phyloP scores from a whole-genome alignment of 495 filamentous ascomycete genomes.

The Penicillium diatomitis region DNA sequence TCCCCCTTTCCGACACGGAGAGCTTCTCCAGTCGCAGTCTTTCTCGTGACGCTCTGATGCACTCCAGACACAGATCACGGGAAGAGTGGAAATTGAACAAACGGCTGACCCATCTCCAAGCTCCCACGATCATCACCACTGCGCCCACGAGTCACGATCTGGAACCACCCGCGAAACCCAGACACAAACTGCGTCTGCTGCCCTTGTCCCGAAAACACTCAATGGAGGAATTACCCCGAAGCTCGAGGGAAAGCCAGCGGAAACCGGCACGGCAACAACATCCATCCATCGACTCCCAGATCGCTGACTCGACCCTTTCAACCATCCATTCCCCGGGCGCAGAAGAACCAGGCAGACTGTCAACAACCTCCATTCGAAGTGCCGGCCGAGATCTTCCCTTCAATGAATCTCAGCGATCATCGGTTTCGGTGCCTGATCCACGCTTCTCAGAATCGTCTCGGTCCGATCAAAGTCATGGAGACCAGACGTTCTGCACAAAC shows the following conservation, averaged over 20 bases:
- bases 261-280: slow-evolving; percentile 17
- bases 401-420: slow-evolving; percentile 59
- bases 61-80: neutral
- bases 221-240: slow-evolving; percentile 24
- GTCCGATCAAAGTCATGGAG: slow-evolving; percentile 78
- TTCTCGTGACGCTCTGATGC: neutral
- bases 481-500: slow-evolving; percentile 43
- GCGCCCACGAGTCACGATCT: slow-evolving; percentile 66
- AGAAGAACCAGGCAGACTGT: slow-evolving; percentile 58
- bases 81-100: neutral
- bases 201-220: slow-evolving; percentile 25
- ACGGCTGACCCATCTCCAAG: slow-evolving; percentile 27
- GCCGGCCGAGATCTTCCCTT: slow-evolving; percentile 50
- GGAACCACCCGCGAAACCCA: slow-evolving; percentile 43
- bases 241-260: slow-evolving; percentile 4
- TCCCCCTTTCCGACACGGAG: too few species aligned
- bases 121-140: slow-evolving; percentile 88
- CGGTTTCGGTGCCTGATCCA: slow-evolving; percentile 60
- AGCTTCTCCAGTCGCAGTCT: too few species aligned
- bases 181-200: slow-evolving; percentile 26
- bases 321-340: slow-evolving; percentile 44
- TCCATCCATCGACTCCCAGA: slow-evolving; percentile 26
- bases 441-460: slow-evolving; percentile 86
- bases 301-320: slow-evolving; percentile 32
- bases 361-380: slow-evolving; percentile 38